Evolutionary conservation across 345 rosid genomes (phyloP), one percentile per base, ranked within the genome.

Genomic region (Carallia brachiata): DNA sequence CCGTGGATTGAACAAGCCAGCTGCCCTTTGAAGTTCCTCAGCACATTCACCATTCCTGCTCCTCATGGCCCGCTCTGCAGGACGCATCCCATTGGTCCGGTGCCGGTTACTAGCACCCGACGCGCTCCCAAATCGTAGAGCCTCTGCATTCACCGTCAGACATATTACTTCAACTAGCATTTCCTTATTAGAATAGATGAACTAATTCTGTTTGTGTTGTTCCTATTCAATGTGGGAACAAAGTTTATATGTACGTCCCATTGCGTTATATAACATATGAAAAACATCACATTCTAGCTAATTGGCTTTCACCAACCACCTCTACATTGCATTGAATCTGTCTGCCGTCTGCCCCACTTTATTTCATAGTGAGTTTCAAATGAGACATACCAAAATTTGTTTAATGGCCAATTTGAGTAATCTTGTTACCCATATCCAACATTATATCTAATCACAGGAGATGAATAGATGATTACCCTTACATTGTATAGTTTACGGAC

Each of bases 31-130:
- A 62, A 94, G 75, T 52, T 88, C 88, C 0, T 66, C 31, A 0
- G 86, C 77, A 58, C 97, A 93, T 65, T 84, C 75, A 3, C 96
- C 94, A 52, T 72, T 82, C 18, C 75, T 71, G 79, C 91, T 61
- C 67, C 94, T 66, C 78, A 69, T 44, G 3, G 89, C 97, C 53
- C 84, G 64, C 61, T 91, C 98, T 0, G 94, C 88, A 0, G 96
- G 31, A 81, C 94, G 65, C 98, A 93, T 0, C 96, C 97, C 68
- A 93, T 4, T 10, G 96, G 98, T 60, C 98, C 96, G 0, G 91
- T 87, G 10, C 97, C 98, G 0, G 94, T 91, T 84, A 93, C 98
- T 48, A 93, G 61, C 53, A 93, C 94, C 80, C 90, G 83, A 19
- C 94, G 73, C 18, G 90, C 98, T 66, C 98, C 97, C 36, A 93